phyloP scores from a whole-genome alignment of 306 rosid genomes.

The Acacia melanoxylon region DNA sequence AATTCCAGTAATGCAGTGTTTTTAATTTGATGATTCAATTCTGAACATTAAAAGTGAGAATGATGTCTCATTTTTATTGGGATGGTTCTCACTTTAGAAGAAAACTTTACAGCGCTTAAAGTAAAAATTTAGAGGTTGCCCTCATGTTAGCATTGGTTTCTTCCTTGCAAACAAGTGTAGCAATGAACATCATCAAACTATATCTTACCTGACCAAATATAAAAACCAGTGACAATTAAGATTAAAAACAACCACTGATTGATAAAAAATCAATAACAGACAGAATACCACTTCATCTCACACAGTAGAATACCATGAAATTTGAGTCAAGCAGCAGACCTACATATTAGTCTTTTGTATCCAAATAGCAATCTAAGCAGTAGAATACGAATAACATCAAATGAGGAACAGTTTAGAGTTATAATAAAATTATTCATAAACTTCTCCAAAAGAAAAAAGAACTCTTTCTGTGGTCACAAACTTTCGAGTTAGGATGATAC shows the following conservation, averaged over 20 bases:
- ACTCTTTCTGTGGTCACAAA: not conserved
- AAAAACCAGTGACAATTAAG: not conserved
- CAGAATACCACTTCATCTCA: not conserved
- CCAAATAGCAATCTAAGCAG: not conserved
- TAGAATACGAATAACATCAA: not conserved
- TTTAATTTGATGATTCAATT: not conserved
- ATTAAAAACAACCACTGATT: not conserved
- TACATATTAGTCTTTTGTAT: not conserved
- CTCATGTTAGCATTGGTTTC: not conserved
- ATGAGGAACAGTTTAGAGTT: not conserved
- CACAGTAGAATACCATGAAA: not conserved
- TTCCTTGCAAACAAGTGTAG: not conserved
- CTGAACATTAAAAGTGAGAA: no score
- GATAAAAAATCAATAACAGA: not conserved
- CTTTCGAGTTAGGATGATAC: not conserved
- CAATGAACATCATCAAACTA: not conserved
- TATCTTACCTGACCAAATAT: not conserved
- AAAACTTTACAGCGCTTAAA: not conserved
- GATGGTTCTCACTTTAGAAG: constrained; percentile 18
- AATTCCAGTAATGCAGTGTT: constrained; percentile 30
- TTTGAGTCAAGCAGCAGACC: not conserved
- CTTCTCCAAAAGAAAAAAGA: not conserved
- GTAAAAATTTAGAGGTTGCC: not conserved
- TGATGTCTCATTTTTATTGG: not conserved
- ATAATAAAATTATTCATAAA: not conserved